Conservation (phyloP, 192 early-diverging fungal genomes). For the Thamnidium elegans region DNA sequence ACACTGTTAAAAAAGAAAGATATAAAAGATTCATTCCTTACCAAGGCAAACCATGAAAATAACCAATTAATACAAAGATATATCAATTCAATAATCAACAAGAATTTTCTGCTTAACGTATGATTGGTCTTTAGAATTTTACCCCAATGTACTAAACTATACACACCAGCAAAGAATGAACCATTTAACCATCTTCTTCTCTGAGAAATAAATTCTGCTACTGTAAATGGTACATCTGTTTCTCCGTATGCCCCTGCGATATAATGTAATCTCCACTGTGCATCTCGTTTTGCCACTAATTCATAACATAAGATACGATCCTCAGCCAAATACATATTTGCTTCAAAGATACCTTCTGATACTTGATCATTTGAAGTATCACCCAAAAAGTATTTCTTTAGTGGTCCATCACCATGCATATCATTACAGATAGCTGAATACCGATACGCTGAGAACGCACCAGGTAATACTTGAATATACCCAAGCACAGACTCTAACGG, state of each 20-base stretch:
- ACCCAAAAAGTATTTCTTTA: slow-evolving; percentile 74
- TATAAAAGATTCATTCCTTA: slow-evolving; percentile 27
- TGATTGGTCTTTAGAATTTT: slow-evolving; percentile 68
- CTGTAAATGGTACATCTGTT: slow-evolving; percentile 72
- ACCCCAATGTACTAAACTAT: slow-evolving; percentile 59
- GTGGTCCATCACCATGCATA: slow-evolving; percentile 47
- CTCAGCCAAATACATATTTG: slow-evolving; percentile 65
- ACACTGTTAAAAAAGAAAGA: background rate
- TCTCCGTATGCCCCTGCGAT: slow-evolving; percentile 66
- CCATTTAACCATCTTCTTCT: slow-evolving; percentile 67
- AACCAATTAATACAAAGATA: slow-evolving; percentile 80
- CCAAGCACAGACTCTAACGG: slow-evolving; percentile 78
- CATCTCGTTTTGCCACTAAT: slow-evolving; percentile 64
- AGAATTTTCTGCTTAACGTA: slow-evolving; percentile 59
- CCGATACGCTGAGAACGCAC: slow-evolving; percentile 80
- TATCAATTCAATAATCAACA: slow-evolving; percentile 71
- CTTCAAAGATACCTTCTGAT: slow-evolving; percentile 52
- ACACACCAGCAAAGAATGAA: slow-evolving; percentile 74
- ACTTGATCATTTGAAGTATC: slow-evolving; percentile 36
- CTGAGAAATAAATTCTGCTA: slow-evolving; percentile 77
- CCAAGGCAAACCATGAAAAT: slow-evolving; percentile 90
- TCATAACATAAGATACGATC: slow-evolving; percentile 84
- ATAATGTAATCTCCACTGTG: slow-evolving; percentile 66
- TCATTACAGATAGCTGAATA: slow-evolving; percentile 65
- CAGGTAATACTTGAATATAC: slow-evolving; percentile 80